These are phyloP conservation scores for Boletus reticuloceps DNA, from an alignment of 768 basidiomycete species.

Conservation along the genomic window DNA sequence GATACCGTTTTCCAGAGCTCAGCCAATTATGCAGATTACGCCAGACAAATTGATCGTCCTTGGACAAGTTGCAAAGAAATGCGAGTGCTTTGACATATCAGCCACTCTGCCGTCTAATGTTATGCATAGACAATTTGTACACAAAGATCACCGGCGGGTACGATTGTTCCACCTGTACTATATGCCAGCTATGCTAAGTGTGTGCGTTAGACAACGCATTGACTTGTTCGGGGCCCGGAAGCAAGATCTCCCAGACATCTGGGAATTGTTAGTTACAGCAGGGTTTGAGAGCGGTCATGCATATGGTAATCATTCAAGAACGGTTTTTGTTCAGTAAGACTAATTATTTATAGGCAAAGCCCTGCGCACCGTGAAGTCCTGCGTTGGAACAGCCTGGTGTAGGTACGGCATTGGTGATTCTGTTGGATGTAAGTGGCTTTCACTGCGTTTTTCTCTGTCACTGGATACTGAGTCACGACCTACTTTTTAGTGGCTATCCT, in stretches of 20 bases:
- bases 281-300: constrained; percentile 79
- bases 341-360: constrained; percentile 33
- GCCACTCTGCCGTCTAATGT: background rate
- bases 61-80: constrained; percentile 66
- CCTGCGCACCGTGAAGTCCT: constrained; percentile 73
- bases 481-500: constrained; percentile 52
- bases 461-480: background rate
- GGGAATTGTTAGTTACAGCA: constrained; percentile 59
- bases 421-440: constrained; percentile 44
- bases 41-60: constrained; percentile 65
- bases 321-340: background rate
- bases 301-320: constrained; percentile 47
- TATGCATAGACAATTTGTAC: constrained; percentile 47
- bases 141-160: constrained; percentile 55
- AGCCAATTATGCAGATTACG: constrained; percentile 37
- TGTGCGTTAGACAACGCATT: constrained; percentile 48
- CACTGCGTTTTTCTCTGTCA: background rate
- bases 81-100: constrained; percentile 21
- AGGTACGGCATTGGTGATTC: constrained; percentile 74
- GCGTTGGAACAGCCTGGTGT: constrained; percentile 73
- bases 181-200: background rate
- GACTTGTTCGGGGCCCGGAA: constrained; percentile 72
- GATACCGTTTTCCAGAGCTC: background rate
- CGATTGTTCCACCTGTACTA: background rate
- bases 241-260: constrained; percentile 65